Conservation (phyloP, 495 filamentous ascomycete species). For the Staphylotrichum longicolle region DNA sequence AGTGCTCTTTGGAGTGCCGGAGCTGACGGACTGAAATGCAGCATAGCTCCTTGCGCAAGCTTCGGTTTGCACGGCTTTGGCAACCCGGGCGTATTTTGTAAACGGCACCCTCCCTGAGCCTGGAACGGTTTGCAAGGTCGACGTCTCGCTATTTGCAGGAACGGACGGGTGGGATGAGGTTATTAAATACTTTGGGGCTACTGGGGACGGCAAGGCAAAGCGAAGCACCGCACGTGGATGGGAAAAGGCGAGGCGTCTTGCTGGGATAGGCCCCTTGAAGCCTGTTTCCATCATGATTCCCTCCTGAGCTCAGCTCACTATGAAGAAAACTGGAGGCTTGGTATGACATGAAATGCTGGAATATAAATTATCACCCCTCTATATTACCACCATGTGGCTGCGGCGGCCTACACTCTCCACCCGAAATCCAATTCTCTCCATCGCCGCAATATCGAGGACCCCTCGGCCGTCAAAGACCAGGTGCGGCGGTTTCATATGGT, state of each 20-base stretch:
- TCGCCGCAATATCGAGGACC: background rate
- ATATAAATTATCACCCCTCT: no score
- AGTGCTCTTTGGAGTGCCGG: no score
- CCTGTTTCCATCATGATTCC: no score
- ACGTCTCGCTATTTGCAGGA: background rate
- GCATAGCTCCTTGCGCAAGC: background rate
- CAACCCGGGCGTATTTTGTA: constrained; percentile 11
- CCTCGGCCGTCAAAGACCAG: constrained; percentile 1
- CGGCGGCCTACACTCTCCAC: constrained; percentile 3
- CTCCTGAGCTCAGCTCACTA: no score
- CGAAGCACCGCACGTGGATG: no score
- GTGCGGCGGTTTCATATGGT: background rate
- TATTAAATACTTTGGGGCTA: no score
- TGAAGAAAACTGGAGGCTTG: no score
- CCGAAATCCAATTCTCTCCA: constrained; percentile 5
- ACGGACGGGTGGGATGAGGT: no score
- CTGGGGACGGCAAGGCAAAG: no score
- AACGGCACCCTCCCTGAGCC: constrained; percentile 9
- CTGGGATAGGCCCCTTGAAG: no score
- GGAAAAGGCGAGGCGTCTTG: no score
- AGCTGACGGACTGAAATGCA: background rate
- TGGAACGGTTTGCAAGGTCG: constrained; percentile 13
- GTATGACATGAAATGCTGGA: no score
- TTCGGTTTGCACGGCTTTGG: constrained; percentile 9
- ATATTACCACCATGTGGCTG: background rate